Evolutionary conservation across 2,329 filamentous ascomycete species (phyloP).

Genomic region (Didymella pomorum): DNA sequence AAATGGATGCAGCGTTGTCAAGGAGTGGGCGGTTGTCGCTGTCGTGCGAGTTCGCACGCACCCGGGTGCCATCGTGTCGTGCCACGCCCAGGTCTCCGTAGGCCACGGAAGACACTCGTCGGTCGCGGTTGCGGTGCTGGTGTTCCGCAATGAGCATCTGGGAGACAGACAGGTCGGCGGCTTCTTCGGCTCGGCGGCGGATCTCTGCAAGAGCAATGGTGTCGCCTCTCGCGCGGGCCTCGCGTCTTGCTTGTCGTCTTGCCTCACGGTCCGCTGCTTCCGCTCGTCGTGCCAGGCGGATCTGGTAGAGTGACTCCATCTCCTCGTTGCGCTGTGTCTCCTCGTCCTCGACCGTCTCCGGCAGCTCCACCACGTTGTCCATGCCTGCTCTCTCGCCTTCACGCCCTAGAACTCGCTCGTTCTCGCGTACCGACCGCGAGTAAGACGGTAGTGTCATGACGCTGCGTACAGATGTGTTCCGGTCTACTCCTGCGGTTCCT

Average conservation of each 20-base stretch:
- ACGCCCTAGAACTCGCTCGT: slow-evolving; percentile 82
- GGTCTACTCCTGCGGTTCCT: slow-evolving; percentile 65
- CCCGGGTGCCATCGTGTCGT: slow-evolving; percentile 76
- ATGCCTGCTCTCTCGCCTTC: slow-evolving; percentile 93
- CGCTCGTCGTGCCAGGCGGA: slow-evolving; percentile 77
- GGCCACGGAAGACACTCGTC: slow-evolving; percentile 76
- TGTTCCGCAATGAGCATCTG: slow-evolving; percentile 64
- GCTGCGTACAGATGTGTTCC: slow-evolving; percentile 87
- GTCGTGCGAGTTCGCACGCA: slow-evolving; percentile 76
- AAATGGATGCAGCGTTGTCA: slow-evolving; percentile 73
- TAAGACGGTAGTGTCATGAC: slow-evolving; percentile 94
- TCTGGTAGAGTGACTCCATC: slow-evolving; percentile 93
- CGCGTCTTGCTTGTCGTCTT: slow-evolving; percentile 71
- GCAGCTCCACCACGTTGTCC: slow-evolving; percentile 87
- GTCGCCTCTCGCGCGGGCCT: slow-evolving; percentile 77
- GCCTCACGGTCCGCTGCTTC: slow-evolving; percentile 81
- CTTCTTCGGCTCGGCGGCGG: slow-evolving; percentile 60
- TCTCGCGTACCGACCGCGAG: slow-evolving; percentile 72
- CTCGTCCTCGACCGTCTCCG: slow-evolving; percentile 79
- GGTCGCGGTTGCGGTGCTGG: slow-evolving; percentile 67
- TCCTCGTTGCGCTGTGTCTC: slow-evolving; percentile 82
- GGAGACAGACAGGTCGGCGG: slow-evolving; percentile 52
- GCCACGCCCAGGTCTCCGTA: slow-evolving; percentile 81
- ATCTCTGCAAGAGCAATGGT: slow-evolving; percentile 67
- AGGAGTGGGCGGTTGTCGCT: slow-evolving; percentile 76